Base-by-base conservation (phyloP, 2,329 filamentous ascomycete species). In the Colletotrichum kahawae region DNA sequence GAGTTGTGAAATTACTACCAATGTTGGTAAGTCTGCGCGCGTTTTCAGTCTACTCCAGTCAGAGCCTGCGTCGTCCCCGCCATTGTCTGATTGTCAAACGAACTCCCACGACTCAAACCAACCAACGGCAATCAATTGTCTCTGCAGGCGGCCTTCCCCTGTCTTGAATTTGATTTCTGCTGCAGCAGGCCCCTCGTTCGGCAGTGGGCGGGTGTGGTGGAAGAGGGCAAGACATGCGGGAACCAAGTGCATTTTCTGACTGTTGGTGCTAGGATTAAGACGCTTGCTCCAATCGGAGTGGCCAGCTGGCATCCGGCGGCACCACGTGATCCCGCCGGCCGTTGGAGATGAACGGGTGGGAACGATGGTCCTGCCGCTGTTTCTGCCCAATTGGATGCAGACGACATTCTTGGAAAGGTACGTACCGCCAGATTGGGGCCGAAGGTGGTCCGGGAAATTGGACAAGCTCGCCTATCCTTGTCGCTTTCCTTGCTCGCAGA, bases 391-490 rank as follows among this genome's bases (percentile, higher is more conserved):
- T 51, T 24, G 38, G 16, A 27, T 21, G 16, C 24, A 36, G n/a
- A 63, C 24, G 24, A n/a, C n/a, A n/a, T n/a, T n/a, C n/a, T n/a
- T n/a, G n/a, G n/a, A 27, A 27, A 27, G 0, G 4, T 68, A 68
- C 66, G 48, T 68, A 36, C 54, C 64, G 13, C n/a, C 24, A 27
- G 21, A 54, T 27, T 67, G 27, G 48, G 51, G 29, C 66, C 66
- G 67, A 56, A 62, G 34, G 59, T 69, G 67, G 56, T 36, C 67
- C 67, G 67, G 67, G 67, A 69, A 62, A 69, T 69, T 69, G 36
- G 54, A 24, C 24, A 69, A 62, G 18, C n/a, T 60, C 27, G 67
- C 18, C 24, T 43, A 59, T n/a, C 67, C 67, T 27, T 69, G 67
- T 51, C 56, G 16, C 29, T 54, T 38, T 43, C 63, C 33, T 56